Conservation (phyloP, 495 filamentous ascomycete species). For the Aspergillus diversus region DNA sequence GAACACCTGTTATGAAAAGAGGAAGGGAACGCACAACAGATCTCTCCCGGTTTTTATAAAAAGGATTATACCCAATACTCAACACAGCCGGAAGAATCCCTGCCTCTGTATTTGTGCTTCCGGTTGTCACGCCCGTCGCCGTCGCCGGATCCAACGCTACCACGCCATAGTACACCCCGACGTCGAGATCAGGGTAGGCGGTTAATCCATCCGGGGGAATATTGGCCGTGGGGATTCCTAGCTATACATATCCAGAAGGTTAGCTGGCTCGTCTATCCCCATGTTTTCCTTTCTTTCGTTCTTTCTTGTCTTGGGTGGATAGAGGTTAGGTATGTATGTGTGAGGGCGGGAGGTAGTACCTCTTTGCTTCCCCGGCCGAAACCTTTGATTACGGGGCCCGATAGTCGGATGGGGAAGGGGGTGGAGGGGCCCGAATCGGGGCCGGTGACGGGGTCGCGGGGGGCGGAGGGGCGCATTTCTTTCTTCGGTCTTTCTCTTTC, state of each 20-base stretch:
- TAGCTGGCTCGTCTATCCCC: background rate
- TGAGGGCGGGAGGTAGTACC: slow-evolving; percentile 38
- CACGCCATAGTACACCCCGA: slow-evolving; percentile 92
- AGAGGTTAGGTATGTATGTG: background rate
- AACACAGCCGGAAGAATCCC: slow-evolving; percentile 85
- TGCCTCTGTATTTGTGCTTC: slow-evolving; percentile 20
- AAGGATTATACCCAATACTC: slow-evolving; percentile 94
- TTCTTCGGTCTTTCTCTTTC: slow-evolving; percentile 2
- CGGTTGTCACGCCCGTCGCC: background rate
- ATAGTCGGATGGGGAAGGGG: slow-evolving; percentile 81
- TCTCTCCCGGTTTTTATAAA: slow-evolving; percentile 83
- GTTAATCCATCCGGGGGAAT: slow-evolving; percentile 79
- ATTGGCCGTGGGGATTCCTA: slow-evolving; percentile 97
- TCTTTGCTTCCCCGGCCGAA: slow-evolving; percentile 94
- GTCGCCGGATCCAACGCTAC: slow-evolving; percentile 60
- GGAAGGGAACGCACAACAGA: slow-evolving; percentile 58
- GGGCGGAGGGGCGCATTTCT: slow-evolving; percentile 44
- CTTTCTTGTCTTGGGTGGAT: background rate
- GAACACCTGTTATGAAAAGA: background rate
- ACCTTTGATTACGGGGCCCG: slow-evolving; percentile 84
- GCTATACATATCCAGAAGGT: slow-evolving; percentile 42
- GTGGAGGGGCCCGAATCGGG: slow-evolving; percentile 67
- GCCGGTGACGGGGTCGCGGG: slow-evolving; percentile 69
- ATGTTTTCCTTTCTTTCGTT: background rate
- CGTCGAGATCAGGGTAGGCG: slow-evolving; percentile 69